Evolutionary conservation across 495 filamentous ascomycete species (phyloP).

Genomic region (Podospora pseudoanserina): DNA sequence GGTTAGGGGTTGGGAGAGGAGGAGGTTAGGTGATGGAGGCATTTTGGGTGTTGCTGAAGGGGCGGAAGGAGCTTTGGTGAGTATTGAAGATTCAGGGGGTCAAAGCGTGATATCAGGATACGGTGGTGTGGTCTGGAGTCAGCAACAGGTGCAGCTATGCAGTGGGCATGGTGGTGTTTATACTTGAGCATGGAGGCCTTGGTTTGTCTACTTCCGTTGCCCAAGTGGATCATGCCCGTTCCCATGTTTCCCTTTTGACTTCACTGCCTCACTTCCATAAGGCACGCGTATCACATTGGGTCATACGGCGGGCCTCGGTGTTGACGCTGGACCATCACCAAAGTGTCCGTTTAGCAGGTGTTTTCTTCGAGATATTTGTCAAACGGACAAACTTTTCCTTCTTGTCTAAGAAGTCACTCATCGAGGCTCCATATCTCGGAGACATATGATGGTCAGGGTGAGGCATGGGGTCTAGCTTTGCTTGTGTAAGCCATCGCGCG

Average conservation of each 20-base stretch:
- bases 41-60: not conserved
- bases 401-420: not conserved
- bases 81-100: not conserved
- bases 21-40: conserved; percentile 10
- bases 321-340: not conserved
- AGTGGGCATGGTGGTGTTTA: not conserved
- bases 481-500: not conserved
- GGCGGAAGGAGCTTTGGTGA: not conserved
- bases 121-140: too few species aligned
- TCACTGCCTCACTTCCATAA: not conserved
- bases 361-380: not conserved
- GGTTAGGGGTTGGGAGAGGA: conserved; percentile 39
- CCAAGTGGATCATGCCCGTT: not conserved
- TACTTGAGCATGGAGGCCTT: not conserved
- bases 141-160: too few species aligned
- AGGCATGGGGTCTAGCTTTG: not conserved
- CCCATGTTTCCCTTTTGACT: not conserved
- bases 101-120: not conserved
- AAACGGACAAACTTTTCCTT: not conserved
- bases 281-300: not conserved
- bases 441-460: not conserved
- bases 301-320: not conserved
- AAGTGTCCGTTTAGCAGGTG: not conserved
- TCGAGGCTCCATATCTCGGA: not conserved
- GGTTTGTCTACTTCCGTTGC: not conserved